Evolutionary conservation across 352 stramenopile genomes (phyloP), one percentile per base, ranked within the genome.

Genomic region (Phytophthora pluvialis): DNA sequence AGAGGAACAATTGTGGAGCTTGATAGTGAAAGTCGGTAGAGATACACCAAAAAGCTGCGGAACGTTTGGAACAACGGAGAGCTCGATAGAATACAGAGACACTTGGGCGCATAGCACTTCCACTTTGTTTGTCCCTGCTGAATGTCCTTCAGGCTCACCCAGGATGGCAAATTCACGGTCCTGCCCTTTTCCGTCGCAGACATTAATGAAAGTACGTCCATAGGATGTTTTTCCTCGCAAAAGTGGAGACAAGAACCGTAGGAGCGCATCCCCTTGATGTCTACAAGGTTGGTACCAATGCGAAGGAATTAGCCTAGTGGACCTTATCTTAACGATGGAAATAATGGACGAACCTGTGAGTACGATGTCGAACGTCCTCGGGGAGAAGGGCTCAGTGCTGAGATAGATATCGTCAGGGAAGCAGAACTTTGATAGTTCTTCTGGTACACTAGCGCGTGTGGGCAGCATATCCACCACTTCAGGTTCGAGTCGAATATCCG

Each of bases 401-500:
- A 91, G 64, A 42, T 80, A 80, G 3, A 81, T 76, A 13, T 82
- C 72, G 11, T 89, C 74, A 11, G 84, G 82, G 35, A 89, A 90
- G 42, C 83, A 91, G 43, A 93, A 91, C 47, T 87, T 91, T 0
- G 82, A 86, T 9, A 93, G 64, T 18, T 90, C 80, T 12, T 90
- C 83, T 2, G 85, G 85, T 3, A 91, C 48, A 48, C 61, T 74
- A 3, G 76, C 66, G 9, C 45, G 69, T 3, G 77, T 70, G 0
- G 83, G 78, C 5, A 90, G 42, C 3, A 80, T 48, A n/a, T 93
- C 79, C 0, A 89, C 47, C 2, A 91, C 72, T 33, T 79, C 67
- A 0, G 79, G 72, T 15, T 90, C 79, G 3, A 93, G 59, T 6
- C 61, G 64, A 39, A 93, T 71, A 39, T 90, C 78, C 0, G 70